These are phyloP conservation scores for Pichia norvegensis DNA, from an alignment of 1,139 yeast species.

Conservation along the genomic window DNA sequence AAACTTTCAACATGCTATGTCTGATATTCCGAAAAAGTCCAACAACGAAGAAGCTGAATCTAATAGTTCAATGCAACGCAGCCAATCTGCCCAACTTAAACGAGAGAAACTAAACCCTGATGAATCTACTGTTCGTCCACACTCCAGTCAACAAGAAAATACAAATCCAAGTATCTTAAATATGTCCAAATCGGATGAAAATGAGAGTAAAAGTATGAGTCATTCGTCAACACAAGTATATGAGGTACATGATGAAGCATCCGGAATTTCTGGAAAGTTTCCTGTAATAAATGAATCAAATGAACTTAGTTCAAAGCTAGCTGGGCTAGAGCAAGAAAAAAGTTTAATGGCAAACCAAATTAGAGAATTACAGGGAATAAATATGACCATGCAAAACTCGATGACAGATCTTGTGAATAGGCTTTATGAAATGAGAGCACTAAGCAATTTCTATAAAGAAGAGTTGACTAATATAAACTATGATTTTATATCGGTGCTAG, in stretches of 20 bases:
- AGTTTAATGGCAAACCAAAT: neutral
- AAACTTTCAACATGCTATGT: neutral
- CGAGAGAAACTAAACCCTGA: neutral
- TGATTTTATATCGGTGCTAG: conserved; percentile 45
- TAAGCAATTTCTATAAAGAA: conserved; percentile 39
- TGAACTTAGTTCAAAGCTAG: neutral
- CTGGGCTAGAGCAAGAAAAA: conserved; percentile 6
- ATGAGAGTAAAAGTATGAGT: neutral
- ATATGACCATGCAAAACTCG: conserved; percentile 11
- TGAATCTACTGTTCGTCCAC: neutral
- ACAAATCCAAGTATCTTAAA: too few species aligned
- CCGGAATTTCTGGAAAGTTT: neutral
- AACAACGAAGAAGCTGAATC: neutral
- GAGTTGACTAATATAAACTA: conserved; percentile 41
- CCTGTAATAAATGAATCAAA: neutral
- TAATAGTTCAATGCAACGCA: neutral
- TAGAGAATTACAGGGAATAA: conserved; percentile 11
- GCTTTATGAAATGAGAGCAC: conserved; percentile 33
- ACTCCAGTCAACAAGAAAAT: neutral
- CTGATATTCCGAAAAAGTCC: neutral
- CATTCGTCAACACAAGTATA: neutral
- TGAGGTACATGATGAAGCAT: neutral
- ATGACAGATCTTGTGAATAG: conserved; percentile 36
- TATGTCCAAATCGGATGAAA: too few species aligned
- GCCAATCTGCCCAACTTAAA: neutral